These are phyloP conservation scores for Cladophialophora immunda DNA, from an alignment of 2,329 filamentous ascomycete species.

Conservation along the genomic window DNA sequence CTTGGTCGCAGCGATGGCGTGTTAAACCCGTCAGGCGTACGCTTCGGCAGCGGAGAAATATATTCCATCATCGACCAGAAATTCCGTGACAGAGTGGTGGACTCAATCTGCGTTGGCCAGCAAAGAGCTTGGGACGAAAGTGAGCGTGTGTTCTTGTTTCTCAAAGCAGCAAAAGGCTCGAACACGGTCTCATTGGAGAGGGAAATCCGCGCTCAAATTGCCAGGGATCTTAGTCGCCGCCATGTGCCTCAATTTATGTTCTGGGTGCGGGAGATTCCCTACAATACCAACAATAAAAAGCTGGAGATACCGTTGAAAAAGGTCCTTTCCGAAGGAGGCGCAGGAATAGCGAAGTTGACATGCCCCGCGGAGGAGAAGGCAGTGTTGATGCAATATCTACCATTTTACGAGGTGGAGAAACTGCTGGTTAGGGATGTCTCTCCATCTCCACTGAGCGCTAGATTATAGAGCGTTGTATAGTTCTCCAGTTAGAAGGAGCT, in stretches of 20 bases:
- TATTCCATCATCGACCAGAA: conserved; percentile 70
- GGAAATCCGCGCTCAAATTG: conserved; percentile 71
- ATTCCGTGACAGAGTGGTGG: neutral
- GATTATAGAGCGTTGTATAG: neutral
- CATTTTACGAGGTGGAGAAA: conserved; percentile 23
- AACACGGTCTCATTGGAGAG: conserved; percentile 54
- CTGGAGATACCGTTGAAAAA: conserved; percentile 32
- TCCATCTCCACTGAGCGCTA: conserved; percentile 1
- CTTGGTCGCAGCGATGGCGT: conserved; percentile 70
- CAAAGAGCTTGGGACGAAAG: conserved; percentile 19
- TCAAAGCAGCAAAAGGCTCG: conserved; percentile 10
- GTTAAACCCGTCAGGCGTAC: conserved; percentile 78
- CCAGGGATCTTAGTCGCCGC: conserved; percentile 65
- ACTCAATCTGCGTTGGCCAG: conserved; percentile 23
- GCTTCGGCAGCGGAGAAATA: conserved; percentile 82
- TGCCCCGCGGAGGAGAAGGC: conserved; percentile 19
- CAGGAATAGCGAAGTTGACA: conserved; percentile 7
- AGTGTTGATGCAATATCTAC: conserved; percentile 20
- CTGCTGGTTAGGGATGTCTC: conserved; percentile 3
- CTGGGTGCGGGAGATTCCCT: conserved; percentile 23
- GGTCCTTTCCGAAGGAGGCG: conserved; percentile 14
- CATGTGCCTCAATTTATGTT: conserved; percentile 35
- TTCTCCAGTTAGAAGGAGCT: neutral
- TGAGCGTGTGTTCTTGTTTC: conserved; percentile 35
- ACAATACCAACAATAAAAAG: conserved; percentile 34